Evolutionary conservation across 164 flowering plant genomes (phyloP).

Genomic region (Warburgia ugandensis): DNA sequence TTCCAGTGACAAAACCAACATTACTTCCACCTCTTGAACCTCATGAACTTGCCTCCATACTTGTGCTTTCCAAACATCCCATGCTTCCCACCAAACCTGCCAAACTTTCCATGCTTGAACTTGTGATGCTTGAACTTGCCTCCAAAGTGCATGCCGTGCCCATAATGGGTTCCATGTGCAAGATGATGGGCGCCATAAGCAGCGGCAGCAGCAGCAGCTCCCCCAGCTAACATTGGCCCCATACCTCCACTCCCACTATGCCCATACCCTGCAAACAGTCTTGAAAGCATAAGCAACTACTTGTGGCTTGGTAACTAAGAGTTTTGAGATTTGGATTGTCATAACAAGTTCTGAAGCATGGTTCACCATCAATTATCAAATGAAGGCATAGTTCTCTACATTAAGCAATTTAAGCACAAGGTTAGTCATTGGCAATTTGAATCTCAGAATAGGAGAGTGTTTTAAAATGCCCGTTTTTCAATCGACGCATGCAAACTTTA

Average conservation of each 20-base stretch:
- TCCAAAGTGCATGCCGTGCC: constrained; percentile 14
- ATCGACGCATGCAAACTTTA: too few relatives aligned
- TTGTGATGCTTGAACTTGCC: constrained; percentile 27
- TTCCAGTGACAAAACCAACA: too few relatives aligned
- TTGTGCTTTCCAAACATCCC: constrained; percentile 23
- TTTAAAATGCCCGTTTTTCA: too few relatives aligned
- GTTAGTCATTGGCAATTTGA: too few relatives aligned
- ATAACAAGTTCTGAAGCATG: too few relatives aligned
- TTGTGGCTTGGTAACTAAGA: too few relatives aligned
- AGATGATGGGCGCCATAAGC: constrained; percentile 57
- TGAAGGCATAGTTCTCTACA: too few relatives aligned
- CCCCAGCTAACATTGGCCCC: constrained; percentile 65
- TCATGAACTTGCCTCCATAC: constrained; percentile 29
- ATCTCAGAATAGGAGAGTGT: too few relatives aligned
- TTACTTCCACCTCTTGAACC: constrained; percentile 62
- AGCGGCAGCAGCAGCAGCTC: constrained; percentile 74
- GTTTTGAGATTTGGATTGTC: too few relatives aligned
- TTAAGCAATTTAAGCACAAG: too few relatives aligned
- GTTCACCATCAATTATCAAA: too few relatives aligned
- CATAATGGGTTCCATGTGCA: constrained; percentile 12
- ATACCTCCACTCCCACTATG: constrained; percentile 12
- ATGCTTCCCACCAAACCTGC: constrained; percentile 17
- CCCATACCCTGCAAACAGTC: constrained; percentile 32
- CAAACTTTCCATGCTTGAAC: constrained; percentile 26
- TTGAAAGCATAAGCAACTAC: too few relatives aligned